These are phyloP conservation scores for Nigrospora sphaerica DNA, from an alignment of 2,329 filamentous ascomycete species.

Conservation along the genomic window DNA sequence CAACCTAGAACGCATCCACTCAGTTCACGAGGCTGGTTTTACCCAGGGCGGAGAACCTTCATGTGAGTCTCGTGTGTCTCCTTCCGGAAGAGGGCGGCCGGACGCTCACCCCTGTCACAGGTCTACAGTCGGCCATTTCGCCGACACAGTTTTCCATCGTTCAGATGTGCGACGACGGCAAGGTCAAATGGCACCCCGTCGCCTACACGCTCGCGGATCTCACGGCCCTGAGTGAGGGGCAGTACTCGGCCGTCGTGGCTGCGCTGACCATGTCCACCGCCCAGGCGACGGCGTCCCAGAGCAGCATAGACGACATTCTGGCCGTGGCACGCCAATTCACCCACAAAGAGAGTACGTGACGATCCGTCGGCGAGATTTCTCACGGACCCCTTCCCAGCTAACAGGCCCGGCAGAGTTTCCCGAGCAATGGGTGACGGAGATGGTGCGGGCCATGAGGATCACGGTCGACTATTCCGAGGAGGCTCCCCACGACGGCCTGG, in stretches of 20 bases:
- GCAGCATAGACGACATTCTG: slow-evolving; percentile 64
- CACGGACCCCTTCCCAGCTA: too few species aligned
- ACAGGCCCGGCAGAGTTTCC: slow-evolving; percentile 42
- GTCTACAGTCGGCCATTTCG: slow-evolving; percentile 53
- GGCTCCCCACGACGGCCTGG: slow-evolving; percentile 60
- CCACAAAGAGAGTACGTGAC: slow-evolving; percentile 25
- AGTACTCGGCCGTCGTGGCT: slow-evolving; percentile 53
- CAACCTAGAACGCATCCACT: slow-evolving; percentile 59
- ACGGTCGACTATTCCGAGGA: slow-evolving; percentile 80
- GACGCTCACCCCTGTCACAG: slow-evolving; percentile 23
- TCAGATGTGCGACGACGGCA: slow-evolving; percentile 51
- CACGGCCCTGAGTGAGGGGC: slow-evolving; percentile 38
- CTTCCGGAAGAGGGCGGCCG: neutral
- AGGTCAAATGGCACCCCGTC: slow-evolving; percentile 51
- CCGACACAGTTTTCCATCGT: slow-evolving; percentile 53
- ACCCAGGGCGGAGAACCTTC: slow-evolving; percentile 58
- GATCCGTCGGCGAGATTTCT: slow-evolving; percentile 1
- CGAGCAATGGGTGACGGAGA: slow-evolving; percentile 55
- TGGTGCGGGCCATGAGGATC: slow-evolving; percentile 63
- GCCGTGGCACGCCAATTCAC: slow-evolving; percentile 53
- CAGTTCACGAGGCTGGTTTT: slow-evolving; percentile 72
- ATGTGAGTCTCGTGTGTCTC: slow-evolving; percentile 37
- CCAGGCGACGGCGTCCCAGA: slow-evolving; percentile 34
- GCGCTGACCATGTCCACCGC: slow-evolving; percentile 49
- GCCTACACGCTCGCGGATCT: slow-evolving; percentile 42